Evolutionary conservation across 139 green algal genomes (phyloP).

Genomic region (Zygnema cylindricum): DNA sequence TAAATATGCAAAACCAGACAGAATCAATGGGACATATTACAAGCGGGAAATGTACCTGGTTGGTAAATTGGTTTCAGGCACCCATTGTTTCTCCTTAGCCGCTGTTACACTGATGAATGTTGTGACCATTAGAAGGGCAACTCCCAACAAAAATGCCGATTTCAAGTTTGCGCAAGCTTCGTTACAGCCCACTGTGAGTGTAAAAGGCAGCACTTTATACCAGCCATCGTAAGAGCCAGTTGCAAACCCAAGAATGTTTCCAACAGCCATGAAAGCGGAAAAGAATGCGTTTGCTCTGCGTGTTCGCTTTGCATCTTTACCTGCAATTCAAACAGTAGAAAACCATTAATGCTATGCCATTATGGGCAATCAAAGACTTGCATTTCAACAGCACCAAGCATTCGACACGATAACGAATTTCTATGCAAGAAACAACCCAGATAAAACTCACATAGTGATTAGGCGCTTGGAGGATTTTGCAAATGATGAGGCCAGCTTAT

Average conservation of each 20-base stretch:
- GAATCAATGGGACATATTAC: no score
- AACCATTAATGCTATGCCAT: background rate
- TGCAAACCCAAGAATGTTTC: conserved; percentile 59
- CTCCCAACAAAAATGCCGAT: conserved; percentile 40
- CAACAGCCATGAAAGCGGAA: conserved; percentile 56
- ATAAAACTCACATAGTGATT: no score
- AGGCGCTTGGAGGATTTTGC: no score
- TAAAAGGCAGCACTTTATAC: conserved; percentile 38
- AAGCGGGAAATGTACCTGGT: no score
- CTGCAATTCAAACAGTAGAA: no score
- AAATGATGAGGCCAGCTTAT: no score
- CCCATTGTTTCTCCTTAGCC: conserved; percentile 45
- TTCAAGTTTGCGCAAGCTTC: conserved; percentile 59
- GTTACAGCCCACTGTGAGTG: conserved; percentile 29
- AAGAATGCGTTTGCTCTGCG: conserved; percentile 54
- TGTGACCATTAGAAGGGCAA: conserved; percentile 25
- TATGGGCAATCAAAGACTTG: background rate
- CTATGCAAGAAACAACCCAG: no score
- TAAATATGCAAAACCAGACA: no score
- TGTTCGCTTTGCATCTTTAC: conserved; percentile 33
- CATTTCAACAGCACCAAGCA: no score
- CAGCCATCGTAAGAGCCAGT: conserved; percentile 39
- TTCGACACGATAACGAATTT: no score
- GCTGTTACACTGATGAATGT: conserved; percentile 40
- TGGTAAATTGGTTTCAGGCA: background rate